Evolutionary conservation across 345 rosid genomes (phyloP), one percentile per base, ranked within the genome.

Genomic region (Murraya paniculata): DNA sequence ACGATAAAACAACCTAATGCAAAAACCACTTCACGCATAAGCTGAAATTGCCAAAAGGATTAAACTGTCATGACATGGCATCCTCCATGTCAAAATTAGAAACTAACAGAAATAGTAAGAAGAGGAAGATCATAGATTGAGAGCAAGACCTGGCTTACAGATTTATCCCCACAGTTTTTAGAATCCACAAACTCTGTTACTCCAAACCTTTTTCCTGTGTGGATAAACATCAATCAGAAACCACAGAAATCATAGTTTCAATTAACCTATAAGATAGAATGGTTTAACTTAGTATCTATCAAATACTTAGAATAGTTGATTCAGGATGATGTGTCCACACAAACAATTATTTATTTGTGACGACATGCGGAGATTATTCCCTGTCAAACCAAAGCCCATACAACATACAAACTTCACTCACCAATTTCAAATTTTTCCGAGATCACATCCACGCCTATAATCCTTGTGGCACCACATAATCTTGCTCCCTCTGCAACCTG

Each of bases 401-500:
- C 1, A 59, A 22, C 31, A 25, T 64, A 70, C 18, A 74, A 72
- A 75, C 16, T 69, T 35, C 60, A 66, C 90, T 84, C 73, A 90
- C 98, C 98, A 80, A 85, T 59, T 84, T 89, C 88, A 81, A 88
- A 92, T 82, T 93, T 95, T 22, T 80, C 83, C 9, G 85, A 86
- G 78, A 92, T 93, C 68, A 85, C 57, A 85, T 95, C 97, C 18
- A 93, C 84, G 22, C 97, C 98, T 75, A 95, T 91, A 69, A 95
- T 91, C 82, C 89, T 89, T 31, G 85, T 64, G 68, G 98, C 97
- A 81, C 95, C 95, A 76, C 98, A 85, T 5, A 91, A 76, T 83
- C 90, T 88, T 5, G 97, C 88, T 75, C 98, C 98, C 76, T 93
- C 97, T 0, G 95, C 94, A 84, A 92, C 98, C 98, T 91, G 57